These are phyloP conservation scores for Sisymbrium irio DNA, from an alignment of 345 rosid genomes.

Conservation along the genomic window DNA sequence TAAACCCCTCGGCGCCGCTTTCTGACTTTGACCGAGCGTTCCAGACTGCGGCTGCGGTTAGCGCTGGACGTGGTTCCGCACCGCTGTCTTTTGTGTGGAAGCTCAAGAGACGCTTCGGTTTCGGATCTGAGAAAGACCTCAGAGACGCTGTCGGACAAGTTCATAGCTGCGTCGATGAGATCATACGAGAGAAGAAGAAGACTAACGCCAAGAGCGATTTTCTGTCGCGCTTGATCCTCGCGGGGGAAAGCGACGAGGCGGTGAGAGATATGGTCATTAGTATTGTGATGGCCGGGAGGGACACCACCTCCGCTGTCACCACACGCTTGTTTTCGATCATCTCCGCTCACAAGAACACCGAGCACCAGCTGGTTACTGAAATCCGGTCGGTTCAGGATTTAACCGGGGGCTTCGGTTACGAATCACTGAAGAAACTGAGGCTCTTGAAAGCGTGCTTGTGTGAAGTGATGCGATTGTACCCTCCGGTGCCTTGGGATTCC, in stretches of 20 bases:
- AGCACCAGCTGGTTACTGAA: slow-evolving; percentile 44
- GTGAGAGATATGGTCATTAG: slow-evolving; percentile 59
- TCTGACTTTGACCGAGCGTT: slow-evolving; percentile 46
- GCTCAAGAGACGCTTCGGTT: slow-evolving; percentile 49
- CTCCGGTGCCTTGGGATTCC: slow-evolving; percentile 72
- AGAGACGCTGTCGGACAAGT: slow-evolving; percentile 44
- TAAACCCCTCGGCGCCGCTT: slow-evolving; percentile 37
- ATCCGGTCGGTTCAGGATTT: slow-evolving; percentile 19
- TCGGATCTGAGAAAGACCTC: slow-evolving; percentile 58
- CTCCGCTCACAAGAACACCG: slow-evolving; percentile 35
- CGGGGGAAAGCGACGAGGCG: slow-evolving; percentile 42
- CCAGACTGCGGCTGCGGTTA: slow-evolving; percentile 56
- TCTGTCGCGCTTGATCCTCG: slow-evolving; percentile 42
- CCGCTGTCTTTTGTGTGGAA: slow-evolving; percentile 56
- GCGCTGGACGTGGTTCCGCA: slow-evolving; percentile 55
- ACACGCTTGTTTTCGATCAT: slow-evolving; percentile 67
- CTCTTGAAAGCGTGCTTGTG: slow-evolving; percentile 56
- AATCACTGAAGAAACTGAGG: slow-evolving; percentile 43
- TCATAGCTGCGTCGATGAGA: slow-evolving; percentile 28
- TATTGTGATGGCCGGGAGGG: slow-evolving; percentile 68
- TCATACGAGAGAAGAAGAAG: slow-evolving; percentile 39
- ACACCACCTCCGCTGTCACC: slow-evolving; percentile 63
- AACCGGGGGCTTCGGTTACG: slow-evolving; percentile 27
- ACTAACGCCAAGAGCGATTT: slow-evolving; percentile 36
- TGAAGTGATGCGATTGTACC: slow-evolving; percentile 75